A percentile compares a stretch with the other conserved stretches of the same genome.
Evolutionary conservation across 2,329 filamentous ascomycete genomes (phyloP).

Genomic region (Calonectria hongkongensis): DNA sequence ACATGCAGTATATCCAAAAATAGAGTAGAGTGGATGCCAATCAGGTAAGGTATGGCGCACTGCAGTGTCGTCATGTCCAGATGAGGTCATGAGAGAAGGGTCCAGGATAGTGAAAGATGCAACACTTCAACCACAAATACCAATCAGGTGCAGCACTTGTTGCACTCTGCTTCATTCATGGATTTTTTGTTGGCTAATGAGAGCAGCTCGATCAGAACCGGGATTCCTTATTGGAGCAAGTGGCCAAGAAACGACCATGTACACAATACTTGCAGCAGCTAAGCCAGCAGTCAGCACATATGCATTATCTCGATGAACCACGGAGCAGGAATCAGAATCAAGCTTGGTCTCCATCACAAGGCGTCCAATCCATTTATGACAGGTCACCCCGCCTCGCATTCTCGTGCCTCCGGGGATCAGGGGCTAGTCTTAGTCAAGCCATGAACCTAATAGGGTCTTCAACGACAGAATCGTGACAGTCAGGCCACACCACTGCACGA

Average conservation of each 20-base stretch:
- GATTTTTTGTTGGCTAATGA: background rate
- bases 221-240: background rate
- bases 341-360: background rate
- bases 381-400: background rate
- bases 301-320: background rate
- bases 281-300: background rate
- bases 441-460: background rate
- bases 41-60: background rate
- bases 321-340: background rate
- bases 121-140: background rate
- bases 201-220: background rate
- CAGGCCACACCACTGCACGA: background rate
- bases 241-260: background rate
- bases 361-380: slow-evolving; percentile 13
- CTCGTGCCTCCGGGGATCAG: background rate
- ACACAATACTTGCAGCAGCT: background rate
- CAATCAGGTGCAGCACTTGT: background rate
- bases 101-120: background rate
- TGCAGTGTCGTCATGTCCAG: background rate
- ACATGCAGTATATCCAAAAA: background rate
- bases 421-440: slow-evolving; percentile 5
- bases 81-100: background rate
- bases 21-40: background rate
- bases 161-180: background rate
- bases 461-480: background rate